phyloP scores from a whole-genome alignment of 2,329 filamentous ascomycete species.

The Penicillium palitans region DNA sequence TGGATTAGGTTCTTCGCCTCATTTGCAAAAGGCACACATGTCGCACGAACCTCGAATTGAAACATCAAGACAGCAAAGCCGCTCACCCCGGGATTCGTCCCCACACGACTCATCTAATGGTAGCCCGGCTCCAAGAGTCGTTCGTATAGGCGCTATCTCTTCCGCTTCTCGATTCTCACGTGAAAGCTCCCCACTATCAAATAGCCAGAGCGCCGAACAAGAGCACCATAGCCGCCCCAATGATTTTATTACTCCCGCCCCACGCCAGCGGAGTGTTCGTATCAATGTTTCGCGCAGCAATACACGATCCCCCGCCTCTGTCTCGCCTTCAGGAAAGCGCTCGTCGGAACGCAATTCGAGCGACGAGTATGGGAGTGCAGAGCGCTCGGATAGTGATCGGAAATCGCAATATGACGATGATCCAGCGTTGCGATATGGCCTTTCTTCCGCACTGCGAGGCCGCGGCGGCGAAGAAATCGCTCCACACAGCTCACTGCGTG shows the following conservation, averaged over 20 bases:
- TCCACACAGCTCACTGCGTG: conserved; percentile 70
- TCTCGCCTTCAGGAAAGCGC: conserved; percentile 38
- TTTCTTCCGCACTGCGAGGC: conserved; percentile 41
- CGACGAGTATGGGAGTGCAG: conserved; percentile 36
- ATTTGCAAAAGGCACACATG: conserved; percentile 32
- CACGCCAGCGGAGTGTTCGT: conserved; percentile 46
- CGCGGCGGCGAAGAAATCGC: conserved; percentile 63
- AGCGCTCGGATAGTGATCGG: conserved; percentile 36
- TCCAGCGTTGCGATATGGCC: conserved; percentile 32
- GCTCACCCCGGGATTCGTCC: conserved; percentile 36
- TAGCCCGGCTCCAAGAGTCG: conserved; percentile 45
- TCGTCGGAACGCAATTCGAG: conserved; percentile 32
- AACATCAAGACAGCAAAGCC: conserved; percentile 34
- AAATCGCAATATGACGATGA: conserved; percentile 39
- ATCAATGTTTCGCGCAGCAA: conserved; percentile 44
- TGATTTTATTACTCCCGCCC: conserved; percentile 50
- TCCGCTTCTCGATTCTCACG: conserved; percentile 34
- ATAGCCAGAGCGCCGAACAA: conserved; percentile 33
- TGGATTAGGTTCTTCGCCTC: conserved; percentile 52
- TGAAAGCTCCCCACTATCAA: conserved; percentile 43
- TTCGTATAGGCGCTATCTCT: conserved; percentile 41
- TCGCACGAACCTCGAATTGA: conserved; percentile 29
- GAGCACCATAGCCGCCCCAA: conserved; percentile 29
- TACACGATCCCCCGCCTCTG: conserved; percentile 43
- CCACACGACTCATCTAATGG: conserved; percentile 42